Conservation (phyloP, 768 basidiomycete genomes). For the Neoboletus magnificus region DNA sequence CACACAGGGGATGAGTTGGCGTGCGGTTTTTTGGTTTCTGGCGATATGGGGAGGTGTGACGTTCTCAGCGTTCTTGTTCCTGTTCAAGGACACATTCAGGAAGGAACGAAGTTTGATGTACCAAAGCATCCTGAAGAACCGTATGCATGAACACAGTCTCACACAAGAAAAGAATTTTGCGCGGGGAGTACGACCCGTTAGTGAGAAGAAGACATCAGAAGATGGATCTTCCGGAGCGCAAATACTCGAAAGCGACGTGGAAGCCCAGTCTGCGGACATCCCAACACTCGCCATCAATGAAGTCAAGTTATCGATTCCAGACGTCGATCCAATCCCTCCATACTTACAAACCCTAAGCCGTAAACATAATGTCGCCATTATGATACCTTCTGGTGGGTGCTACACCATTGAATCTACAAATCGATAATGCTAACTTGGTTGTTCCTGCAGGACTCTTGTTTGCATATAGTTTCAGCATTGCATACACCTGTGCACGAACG, state of each 20-base stretch:
- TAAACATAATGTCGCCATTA: slow-evolving; percentile 63
- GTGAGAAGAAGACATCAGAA: slow-evolving; percentile 7
- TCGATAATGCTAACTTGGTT: background rate
- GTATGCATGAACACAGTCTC: slow-evolving; percentile 25
- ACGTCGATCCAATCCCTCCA: slow-evolving; percentile 72
- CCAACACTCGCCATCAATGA: slow-evolving; percentile 23
- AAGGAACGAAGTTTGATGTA: slow-evolving; percentile 79
- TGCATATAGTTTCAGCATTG: slow-evolving; percentile 64
- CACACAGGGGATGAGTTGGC: slow-evolving; percentile 70
- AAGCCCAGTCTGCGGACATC: slow-evolving; percentile 15
- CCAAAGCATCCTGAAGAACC: slow-evolving; percentile 57
- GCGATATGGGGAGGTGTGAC: slow-evolving; percentile 57
- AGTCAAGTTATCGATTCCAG: slow-evolving; percentile 57
- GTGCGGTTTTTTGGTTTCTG: slow-evolving; percentile 84
- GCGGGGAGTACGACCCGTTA: slow-evolving; percentile 5
- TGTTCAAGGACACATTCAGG: slow-evolving; percentile 84
- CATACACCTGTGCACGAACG: slow-evolving; percentile 75
- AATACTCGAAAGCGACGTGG: slow-evolving; percentile 22
- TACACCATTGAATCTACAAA: too few species aligned
- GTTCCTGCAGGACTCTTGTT: slow-evolving; percentile 56
- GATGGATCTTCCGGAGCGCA: background rate
- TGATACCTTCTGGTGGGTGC: slow-evolving; percentile 36
- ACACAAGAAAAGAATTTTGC: slow-evolving; percentile 12
- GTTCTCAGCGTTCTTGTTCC: slow-evolving; percentile 55
- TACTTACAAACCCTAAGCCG: slow-evolving; percentile 56